Base-by-base conservation (phyloP, 1,284 basidiomycete species). In the Cystobasidium slooffiae region DNA sequence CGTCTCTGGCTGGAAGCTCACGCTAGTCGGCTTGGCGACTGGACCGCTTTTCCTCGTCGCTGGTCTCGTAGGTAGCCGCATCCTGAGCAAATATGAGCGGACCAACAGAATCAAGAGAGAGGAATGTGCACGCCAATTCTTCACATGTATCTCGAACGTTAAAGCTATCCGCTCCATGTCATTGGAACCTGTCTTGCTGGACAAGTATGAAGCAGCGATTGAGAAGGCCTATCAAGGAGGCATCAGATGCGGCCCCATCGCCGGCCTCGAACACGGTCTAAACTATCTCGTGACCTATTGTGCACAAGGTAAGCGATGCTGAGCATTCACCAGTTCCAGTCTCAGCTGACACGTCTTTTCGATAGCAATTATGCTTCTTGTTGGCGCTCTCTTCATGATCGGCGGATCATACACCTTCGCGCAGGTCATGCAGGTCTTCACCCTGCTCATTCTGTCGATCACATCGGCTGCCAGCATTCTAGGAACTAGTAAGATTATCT, bases 371-470 rank as follows among this genome's bases (percentile, higher is more conserved):
- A 85, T 98, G 70, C 96, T 96, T 84, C 96, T 91, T 80, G 89
- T 94, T 63, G 93, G 93, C 49, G 91, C 93, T 0, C 83, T 91
- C 43, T 87, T 98, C 76, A 89, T 98, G 77, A 86, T 88, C 5
- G 85, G 86, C 4, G 92, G 91, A n/a, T 88, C 87, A 14, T 94
- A 96, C 83, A 88, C 88, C 16, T 97, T 96, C 82, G 85, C 90
- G 76, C 87, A 90, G 77, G 93, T 97, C 90, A 87, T 97, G 58
- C 87, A 94, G 82, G 91, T 92, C 31, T 88, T 97, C 81, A 91
- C 95, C 76, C 86, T 98, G 74, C 90, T 98, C 73, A 89, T 98
- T 49, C 98, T 98, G 84, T 90, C 91, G 7, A 89, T 98, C 75
- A 92, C 93, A 2, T 96, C 97, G 77, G 92, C 93, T 1, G 89